Evolutionary conservation across 2,329 filamentous ascomycete species (phyloP).

Genomic region (Passalora sequoiae): DNA sequence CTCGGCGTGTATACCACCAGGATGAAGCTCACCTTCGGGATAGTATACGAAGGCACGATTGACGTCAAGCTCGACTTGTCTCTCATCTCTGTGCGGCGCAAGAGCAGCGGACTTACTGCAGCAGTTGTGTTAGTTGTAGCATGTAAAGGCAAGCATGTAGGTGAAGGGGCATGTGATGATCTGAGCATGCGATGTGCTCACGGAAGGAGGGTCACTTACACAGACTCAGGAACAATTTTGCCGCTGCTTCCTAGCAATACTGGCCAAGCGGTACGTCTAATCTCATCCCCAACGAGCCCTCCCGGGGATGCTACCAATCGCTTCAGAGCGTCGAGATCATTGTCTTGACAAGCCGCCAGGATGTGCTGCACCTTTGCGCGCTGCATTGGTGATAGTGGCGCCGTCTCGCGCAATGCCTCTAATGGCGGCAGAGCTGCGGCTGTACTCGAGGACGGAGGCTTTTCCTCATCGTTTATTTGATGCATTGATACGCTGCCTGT

Average conservation of each 20-base stretch:
- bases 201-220: no score
- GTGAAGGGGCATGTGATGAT: no score
- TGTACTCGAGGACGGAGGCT: not conserved
- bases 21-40: conserved; percentile 65
- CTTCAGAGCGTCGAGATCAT: conserved; percentile 38
- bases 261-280: conserved; percentile 74
- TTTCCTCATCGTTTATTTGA: no score
- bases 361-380: conserved; percentile 29
- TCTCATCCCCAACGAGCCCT: conserved; percentile 45
- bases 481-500: no score
- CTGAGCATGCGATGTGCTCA: no score
- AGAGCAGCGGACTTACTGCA: no score
- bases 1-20: no score
- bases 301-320: conserved; percentile 40
- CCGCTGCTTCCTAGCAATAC: no score
- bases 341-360: conserved; percentile 38
- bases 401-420: not conserved
- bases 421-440: not conserved
- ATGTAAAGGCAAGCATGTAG: no score
- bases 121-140: no score
- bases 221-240: no score
- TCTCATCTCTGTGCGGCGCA: conserved; percentile 76
- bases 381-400: conserved; percentile 9
- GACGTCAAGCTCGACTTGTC: conserved; percentile 87
- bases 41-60: conserved; percentile 98